Evolutionary conservation across 495 filamentous ascomycete genomes (phyloP).

Genomic region (Aspergillus steynii): DNA sequence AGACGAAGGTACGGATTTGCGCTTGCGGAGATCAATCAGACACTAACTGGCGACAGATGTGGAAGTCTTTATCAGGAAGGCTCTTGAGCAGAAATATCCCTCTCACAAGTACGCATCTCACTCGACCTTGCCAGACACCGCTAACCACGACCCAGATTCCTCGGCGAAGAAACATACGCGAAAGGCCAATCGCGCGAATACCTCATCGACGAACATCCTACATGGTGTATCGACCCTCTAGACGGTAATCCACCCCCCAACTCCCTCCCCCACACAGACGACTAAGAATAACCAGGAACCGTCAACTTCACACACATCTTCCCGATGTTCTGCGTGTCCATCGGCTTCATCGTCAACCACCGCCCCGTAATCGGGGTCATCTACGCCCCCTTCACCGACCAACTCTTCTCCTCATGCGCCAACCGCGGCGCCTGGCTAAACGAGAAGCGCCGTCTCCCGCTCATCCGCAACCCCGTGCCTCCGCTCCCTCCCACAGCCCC

Average conservation of each 20-base stretch:
- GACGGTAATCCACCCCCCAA: conserved; percentile 45
- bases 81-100: conserved; percentile 58
- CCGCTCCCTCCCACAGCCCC: conserved; percentile 63
- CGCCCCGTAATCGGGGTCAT: conserved; percentile 64
- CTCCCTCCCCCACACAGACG: not conserved
- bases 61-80: conserved; percentile 61
- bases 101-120: conserved; percentile 52
- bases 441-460: conserved; percentile 56
- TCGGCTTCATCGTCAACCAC: conserved; percentile 59
- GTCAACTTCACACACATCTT: conserved; percentile 74
- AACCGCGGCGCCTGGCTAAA: conserved; percentile 68
- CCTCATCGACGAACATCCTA: conserved; percentile 59
- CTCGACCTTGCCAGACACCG: too few relatives aligned
- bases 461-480: conserved; percentile 57
- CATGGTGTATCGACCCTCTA: conserved; percentile 69
- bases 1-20: conserved; percentile 55
- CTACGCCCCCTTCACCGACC: conserved; percentile 62
- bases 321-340: conserved; percentile 72
- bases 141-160: conserved; percentile 47
- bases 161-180: conserved; percentile 71
- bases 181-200: conserved; percentile 59
- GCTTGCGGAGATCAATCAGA: not conserved
- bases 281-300: conserved; percentile 39
- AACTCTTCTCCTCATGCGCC: conserved; percentile 61
- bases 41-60: conserved; percentile 50